Conservation (phyloP, 352 stramenopile genomes). For the Pythium plurisporium region DNA sequence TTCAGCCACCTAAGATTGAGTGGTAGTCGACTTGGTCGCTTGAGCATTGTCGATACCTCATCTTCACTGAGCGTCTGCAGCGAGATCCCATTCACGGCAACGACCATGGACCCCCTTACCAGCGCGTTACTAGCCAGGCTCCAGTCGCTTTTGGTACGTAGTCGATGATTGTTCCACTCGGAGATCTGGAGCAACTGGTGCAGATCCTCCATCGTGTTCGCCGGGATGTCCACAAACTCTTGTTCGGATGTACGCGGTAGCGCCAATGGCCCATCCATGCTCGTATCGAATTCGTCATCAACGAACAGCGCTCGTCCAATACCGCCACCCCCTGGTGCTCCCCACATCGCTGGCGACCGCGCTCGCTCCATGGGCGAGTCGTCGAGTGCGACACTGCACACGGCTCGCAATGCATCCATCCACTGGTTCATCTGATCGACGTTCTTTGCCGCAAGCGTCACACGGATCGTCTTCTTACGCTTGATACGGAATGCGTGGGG, state of each 20-base stretch:
- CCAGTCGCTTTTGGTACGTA: slow-evolving; percentile 46
- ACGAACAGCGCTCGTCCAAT: neutral
- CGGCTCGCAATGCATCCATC: slow-evolving; percentile 33
- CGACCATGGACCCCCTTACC: slow-evolving; percentile 47
- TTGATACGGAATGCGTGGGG: slow-evolving; percentile 59
- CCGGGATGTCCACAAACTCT: slow-evolving; percentile 19
- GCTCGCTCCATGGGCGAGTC: neutral
- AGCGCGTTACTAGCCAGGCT: slow-evolving; percentile 25
- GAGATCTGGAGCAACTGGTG: slow-evolving; percentile 20
- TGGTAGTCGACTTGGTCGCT: slow-evolving; percentile 27
- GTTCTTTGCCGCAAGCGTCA: slow-evolving; percentile 49
- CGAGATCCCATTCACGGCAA: slow-evolving; percentile 55
- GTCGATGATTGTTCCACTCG: slow-evolving; percentile 53
- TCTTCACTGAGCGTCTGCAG: slow-evolving; percentile 50
- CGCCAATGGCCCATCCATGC: slow-evolving; percentile 13
- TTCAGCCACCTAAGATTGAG: slow-evolving; percentile 46
- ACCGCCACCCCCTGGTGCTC: neutral
- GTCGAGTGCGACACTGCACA: slow-evolving; percentile 13
- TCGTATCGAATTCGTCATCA: neutral
- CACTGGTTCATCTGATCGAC: slow-evolving; percentile 42
- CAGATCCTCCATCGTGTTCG: slow-evolving; percentile 9
- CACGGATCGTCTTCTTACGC: slow-evolving; percentile 16
- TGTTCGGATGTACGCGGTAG: slow-evolving; percentile 20
- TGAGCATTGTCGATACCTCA: slow-evolving; percentile 38
- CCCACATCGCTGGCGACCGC: slow-evolving; percentile 11